Percentiles rank a stretch among this genome's conserved stretches.
These are phyloP conservation scores for Pseudogymnoascus sp. DNA, from an alignment of 2,329 filamentous ascomycete genomes.

Conservation along the genomic window DNA sequence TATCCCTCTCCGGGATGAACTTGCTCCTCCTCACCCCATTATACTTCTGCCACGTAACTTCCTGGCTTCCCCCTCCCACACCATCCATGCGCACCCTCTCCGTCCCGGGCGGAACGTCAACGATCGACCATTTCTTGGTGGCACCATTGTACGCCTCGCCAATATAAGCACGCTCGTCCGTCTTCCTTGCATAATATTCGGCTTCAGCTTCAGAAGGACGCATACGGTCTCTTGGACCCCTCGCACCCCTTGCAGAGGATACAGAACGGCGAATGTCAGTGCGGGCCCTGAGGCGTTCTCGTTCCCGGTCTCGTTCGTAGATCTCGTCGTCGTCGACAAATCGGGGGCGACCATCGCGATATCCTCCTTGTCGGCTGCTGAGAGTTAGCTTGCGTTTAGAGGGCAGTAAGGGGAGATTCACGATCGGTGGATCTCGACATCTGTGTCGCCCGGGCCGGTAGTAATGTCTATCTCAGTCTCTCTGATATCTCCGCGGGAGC, in stretches of 20 bases:
- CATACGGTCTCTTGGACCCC: slow-evolving; percentile 23
- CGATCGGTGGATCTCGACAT: slow-evolving; percentile 44
- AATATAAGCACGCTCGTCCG: slow-evolving; percentile 57
- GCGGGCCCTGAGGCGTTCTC: slow-evolving; percentile 38
- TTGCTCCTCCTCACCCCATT: slow-evolving; percentile 68
- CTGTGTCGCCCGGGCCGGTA: slow-evolving; percentile 44
- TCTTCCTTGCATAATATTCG: slow-evolving; percentile 59
- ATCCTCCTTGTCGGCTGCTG: neutral
- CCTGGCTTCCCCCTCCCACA: slow-evolving; percentile 63
- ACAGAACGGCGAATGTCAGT: slow-evolving; percentile 32
- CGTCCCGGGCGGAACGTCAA: slow-evolving; percentile 78
- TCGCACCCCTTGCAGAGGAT: slow-evolving; percentile 38
- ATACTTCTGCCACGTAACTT: slow-evolving; percentile 72
- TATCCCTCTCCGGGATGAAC: slow-evolving; percentile 54
- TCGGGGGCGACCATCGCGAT: slow-evolving; percentile 34
- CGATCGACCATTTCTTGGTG: slow-evolving; percentile 69
- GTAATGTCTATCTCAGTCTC: slow-evolving; percentile 57
- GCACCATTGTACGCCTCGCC: slow-evolving; percentile 68
- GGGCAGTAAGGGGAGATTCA: neutral
- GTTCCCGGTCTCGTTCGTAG: slow-evolving; percentile 49
- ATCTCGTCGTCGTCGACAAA: slow-evolving; percentile 59
- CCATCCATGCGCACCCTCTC: slow-evolving; percentile 78
- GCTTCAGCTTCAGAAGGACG: slow-evolving; percentile 41
- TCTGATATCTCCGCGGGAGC: slow-evolving; percentile 33
- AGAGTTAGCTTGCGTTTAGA: neutral